These are phyloP conservation scores for Nasturtium officinale DNA, from an alignment of 345 rosid species.

Conservation along the genomic window DNA sequence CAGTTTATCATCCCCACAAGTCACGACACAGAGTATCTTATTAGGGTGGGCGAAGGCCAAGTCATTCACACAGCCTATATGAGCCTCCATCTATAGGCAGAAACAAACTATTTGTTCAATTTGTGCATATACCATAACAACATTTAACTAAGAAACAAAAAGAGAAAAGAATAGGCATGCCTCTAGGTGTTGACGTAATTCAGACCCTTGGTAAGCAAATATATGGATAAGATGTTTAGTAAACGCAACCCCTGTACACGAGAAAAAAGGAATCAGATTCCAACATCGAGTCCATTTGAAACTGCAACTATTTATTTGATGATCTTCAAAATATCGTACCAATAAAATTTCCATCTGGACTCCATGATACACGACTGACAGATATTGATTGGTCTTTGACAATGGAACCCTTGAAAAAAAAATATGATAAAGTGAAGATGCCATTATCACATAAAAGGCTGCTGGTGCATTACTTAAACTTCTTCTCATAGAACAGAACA, in stretches of 20 bases:
- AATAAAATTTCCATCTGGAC: slow-evolving; percentile 61
- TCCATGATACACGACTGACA: slow-evolving; percentile 62
- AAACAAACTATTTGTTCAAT: neutral
- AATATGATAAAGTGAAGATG: slow-evolving; percentile 22
- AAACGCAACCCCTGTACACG: slow-evolving; percentile 66
- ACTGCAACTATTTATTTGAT: neutral
- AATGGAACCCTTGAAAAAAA: slow-evolving; percentile 46
- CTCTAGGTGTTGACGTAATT: slow-evolving; percentile 62
- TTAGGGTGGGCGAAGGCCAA: slow-evolving; percentile 57
- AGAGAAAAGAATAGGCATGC: slow-evolving; percentile 26
- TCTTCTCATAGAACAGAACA: slow-evolving; percentile 7
- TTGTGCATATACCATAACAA: slow-evolving; percentile 11
- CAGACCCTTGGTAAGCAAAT: slow-evolving; percentile 53
- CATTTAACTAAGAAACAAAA: neutral
- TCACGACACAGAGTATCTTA: slow-evolving; percentile 51
- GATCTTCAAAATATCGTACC: slow-evolving; percentile 45
- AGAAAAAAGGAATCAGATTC: slow-evolving; percentile 1
- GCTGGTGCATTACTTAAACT: slow-evolving; percentile 8
- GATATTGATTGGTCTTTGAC: slow-evolving; percentile 52
- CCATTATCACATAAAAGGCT: slow-evolving; percentile 6
- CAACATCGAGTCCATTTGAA: slow-evolving; percentile 25
- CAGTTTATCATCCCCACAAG: slow-evolving; percentile 75
- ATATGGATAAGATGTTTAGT: slow-evolving; percentile 64
- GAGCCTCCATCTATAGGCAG: slow-evolving; percentile 62
- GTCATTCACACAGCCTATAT: slow-evolving; percentile 68